Conservation (phyloP, 2,329 filamentous ascomycete genomes). For the Hirsutella minnesotensis region DNA sequence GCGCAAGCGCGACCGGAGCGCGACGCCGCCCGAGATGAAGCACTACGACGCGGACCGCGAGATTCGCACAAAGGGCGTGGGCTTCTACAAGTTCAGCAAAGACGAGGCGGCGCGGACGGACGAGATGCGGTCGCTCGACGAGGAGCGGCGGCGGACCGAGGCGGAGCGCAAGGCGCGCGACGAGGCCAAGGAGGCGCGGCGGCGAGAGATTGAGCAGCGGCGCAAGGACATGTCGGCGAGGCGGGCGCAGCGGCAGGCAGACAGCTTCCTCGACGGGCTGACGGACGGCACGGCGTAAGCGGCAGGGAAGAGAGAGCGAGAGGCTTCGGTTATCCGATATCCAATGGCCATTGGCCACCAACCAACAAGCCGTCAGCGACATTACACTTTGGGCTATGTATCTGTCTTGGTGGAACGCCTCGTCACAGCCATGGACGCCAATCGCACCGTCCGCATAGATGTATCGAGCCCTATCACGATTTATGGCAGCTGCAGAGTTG, state of each 20-base stretch:
- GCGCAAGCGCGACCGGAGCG: constrained; percentile 61
- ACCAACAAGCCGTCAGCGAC: too few relatives aligned
- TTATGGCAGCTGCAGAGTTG: too few relatives aligned
- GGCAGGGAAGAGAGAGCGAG: too few relatives aligned
- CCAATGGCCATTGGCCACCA: neutral
- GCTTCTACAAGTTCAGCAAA: constrained; percentile 80
- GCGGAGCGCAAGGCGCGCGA: constrained; percentile 42
- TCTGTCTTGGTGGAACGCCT: too few relatives aligned
- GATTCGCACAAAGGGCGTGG: constrained; percentile 76
- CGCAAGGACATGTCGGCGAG: constrained; percentile 49
- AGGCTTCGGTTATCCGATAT: too few relatives aligned
- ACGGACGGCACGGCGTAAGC: constrained; percentile 3
- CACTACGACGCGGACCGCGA: constrained; percentile 84
- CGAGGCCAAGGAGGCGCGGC: constrained; percentile 45
- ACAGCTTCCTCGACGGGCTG: constrained; percentile 57
- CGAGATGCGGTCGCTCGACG: constrained; percentile 67
- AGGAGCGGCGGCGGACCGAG: constrained; percentile 59
- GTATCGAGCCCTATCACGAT: too few relatives aligned
- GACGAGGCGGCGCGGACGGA: constrained; percentile 51
- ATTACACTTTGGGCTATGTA: too few relatives aligned
- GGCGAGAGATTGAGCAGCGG: constrained; percentile 51
- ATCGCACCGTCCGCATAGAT: too few relatives aligned
- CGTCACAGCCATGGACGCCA: too few relatives aligned
- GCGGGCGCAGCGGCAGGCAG: constrained; percentile 56
- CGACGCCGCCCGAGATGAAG: constrained; percentile 65